Percentiles rank a stretch among this genome's conserved stretches.
These are phyloP conservation scores for Moniliella sp. DNA, from an alignment of 1,284 basidiomycete genomes.

Conservation along the genomic window DNA sequence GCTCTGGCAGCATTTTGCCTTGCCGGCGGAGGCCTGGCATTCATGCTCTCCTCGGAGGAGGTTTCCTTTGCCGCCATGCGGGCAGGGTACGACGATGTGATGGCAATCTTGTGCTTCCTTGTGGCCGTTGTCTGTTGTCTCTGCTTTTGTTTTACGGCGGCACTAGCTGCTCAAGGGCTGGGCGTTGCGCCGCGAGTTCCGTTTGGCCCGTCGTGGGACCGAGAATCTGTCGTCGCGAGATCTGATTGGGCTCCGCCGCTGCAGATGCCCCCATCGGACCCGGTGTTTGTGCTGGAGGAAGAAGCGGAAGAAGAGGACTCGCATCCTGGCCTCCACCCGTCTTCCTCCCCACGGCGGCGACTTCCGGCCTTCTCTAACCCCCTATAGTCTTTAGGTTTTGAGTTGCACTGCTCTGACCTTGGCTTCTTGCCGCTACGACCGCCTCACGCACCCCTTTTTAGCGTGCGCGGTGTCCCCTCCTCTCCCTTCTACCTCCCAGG, in stretches of 20 bases:
- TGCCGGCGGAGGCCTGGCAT: constrained; percentile 65
- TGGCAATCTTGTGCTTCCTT: constrained; percentile 28
- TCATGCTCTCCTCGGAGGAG: constrained; percentile 79
- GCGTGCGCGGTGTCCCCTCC: no score
- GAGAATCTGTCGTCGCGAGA: not conserved
- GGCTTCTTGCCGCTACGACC: no score
- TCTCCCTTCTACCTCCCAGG: no score
- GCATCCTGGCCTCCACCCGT: no score
- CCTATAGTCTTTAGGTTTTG: no score
- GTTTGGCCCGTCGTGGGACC: not conserved
- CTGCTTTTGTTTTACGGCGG: constrained; percentile 19
- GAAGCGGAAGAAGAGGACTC: constrained; percentile 5
- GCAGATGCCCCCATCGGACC: not conserved
- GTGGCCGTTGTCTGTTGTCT: constrained; percentile 19
- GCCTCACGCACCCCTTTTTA: no score
- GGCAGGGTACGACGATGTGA: constrained; percentile 57
- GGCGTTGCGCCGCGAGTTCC: constrained; percentile 8
- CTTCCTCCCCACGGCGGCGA: no score
- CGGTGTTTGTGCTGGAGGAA: constrained; percentile 11
- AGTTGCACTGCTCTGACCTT: no score
- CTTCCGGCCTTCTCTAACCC: no score
- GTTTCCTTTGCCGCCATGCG: constrained; percentile 77
- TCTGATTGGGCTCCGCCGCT: not conserved
- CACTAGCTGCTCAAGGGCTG: constrained; percentile 23
- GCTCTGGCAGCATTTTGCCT: constrained; percentile 67